Conservation (phyloP, 306 rosid species). For the Elaeagnus macrophylla region DNA sequence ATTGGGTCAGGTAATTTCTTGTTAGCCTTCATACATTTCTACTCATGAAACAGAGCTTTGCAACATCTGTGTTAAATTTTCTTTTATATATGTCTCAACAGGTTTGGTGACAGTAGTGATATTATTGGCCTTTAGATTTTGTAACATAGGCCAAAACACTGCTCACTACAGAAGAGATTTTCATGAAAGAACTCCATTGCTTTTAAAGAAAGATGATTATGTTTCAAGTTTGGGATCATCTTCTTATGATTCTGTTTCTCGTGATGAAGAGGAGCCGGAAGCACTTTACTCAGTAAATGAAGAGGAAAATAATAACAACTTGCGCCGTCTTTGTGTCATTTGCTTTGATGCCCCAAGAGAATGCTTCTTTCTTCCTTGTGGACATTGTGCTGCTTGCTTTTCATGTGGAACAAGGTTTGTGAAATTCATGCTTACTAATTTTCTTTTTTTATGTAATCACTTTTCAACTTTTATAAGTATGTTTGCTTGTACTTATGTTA, state of each 20-base stretch:
- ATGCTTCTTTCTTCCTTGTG: constrained; percentile 57
- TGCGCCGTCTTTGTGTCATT: constrained; percentile 29
- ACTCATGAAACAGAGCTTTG: not conserved
- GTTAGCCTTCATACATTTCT: not conserved
- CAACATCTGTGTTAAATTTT: no score
- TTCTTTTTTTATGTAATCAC: not conserved
- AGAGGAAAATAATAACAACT: constrained; percentile 11
- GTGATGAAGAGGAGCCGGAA: constrained; percentile 24
- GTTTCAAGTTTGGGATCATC: constrained; percentile 41
- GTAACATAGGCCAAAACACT: constrained; percentile 8
- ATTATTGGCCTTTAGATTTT: constrained; percentile 12
- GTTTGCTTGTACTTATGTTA: no score
- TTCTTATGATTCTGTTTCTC: constrained; percentile 35
- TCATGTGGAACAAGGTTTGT: constrained; percentile 42
- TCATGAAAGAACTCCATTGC: constrained; percentile 29
- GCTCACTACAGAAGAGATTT: constrained; percentile 5
- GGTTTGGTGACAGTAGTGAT: constrained; percentile 28
- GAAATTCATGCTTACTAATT: not conserved
- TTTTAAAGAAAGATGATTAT: constrained; percentile 29
- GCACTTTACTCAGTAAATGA: constrained; percentile 11
- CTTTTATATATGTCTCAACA: not conserved
- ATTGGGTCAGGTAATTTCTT: constrained; percentile 28
- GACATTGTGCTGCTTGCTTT: constrained; percentile 41
- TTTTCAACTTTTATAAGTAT: no score
- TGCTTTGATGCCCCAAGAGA: constrained; percentile 41